phyloP scores from a whole-genome alignment of 2,329 filamentous ascomycete genomes.

The Ophiostoma sp. region DNA sequence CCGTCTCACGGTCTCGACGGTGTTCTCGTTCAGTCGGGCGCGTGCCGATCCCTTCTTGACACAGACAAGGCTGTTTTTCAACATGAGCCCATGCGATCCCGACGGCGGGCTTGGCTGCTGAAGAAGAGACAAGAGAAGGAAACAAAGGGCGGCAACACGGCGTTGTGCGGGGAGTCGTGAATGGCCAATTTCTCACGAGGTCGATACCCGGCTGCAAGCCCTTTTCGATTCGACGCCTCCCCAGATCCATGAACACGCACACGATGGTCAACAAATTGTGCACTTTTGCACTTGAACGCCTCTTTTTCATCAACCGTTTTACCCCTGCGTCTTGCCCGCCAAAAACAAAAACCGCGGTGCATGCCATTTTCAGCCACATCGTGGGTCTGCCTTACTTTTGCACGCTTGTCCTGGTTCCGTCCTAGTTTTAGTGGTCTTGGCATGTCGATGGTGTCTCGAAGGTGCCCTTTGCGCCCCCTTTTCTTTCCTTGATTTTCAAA shows the following conservation, averaged over 20 bases:
- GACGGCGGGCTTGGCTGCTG: background rate
- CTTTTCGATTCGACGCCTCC: background rate
- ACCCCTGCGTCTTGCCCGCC: slow-evolving; percentile 13
- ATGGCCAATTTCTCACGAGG: too few relatives aligned
- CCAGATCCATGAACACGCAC: background rate
- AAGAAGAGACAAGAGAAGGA: background rate
- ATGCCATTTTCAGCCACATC: slow-evolving; percentile 20
- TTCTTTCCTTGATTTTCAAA: background rate
- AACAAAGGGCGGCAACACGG: background rate
- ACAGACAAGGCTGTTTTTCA: background rate
- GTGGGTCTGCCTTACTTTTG: slow-evolving; percentile 18
- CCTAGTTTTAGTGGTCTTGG: slow-evolving; percentile 22
- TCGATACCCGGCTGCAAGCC: background rate
- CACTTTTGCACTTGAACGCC: background rate
- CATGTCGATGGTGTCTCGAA: slow-evolving; percentile 9
- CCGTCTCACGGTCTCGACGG: background rate
- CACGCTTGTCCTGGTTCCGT: slow-evolving; percentile 19
- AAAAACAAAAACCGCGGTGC: slow-evolving; percentile 3
- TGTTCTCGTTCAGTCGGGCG: background rate
- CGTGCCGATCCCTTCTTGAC: background rate
- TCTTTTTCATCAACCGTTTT: background rate
- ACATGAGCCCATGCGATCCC: background rate
- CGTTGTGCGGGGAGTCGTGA: background rate
- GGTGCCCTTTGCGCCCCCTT: background rate
- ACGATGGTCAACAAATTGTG: background rate